Base-by-base conservation (phyloP, 768 basidiomycete species). In the Neoboletus magnificus region DNA sequence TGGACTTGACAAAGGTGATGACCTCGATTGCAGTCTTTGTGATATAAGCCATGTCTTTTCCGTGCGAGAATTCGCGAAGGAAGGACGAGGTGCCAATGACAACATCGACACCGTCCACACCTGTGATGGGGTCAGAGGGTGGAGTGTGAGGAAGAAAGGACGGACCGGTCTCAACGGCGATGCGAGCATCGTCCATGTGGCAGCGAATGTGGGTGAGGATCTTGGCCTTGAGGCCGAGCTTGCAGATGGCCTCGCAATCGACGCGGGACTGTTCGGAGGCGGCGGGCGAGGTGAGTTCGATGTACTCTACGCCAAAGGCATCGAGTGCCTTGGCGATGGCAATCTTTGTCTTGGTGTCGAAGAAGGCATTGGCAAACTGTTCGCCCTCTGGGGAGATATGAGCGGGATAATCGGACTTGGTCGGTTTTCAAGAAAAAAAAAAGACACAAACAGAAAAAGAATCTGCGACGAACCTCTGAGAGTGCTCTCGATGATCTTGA, bases 21-120 rank as follows among this genome's bases (percentile, higher is more conserved):
- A 99, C 97, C 73, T 98, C 95, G 66, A 98, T 93, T 57, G 96
- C 96, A 37, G 93, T 90, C 77, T 95, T 98, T 79, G 96, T 96
- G 78, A 99, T 99, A 78, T 97, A 99, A 44, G 92, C 78, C 93
- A 99, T 99, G 74, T 98, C 97, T 84, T 98, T 99, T 68, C 97
- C 97, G 73, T 99, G 97, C 27, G 96, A 98, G 83, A 98, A 97
- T 77, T 99, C 95, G 65, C 96, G 89, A 48, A 98, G 86, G 89
- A 97, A 99, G 40, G 95, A 98, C 11, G 95, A 98, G 10, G 97
- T 98, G 35, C 97, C 96, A 61, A 99, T 98, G 73, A 98, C 97
- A 63, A 98, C 93, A 72, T 98, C 96, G 58, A 98, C 97, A 72
- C 97, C 97, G 69, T 98, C 94, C 42, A 99, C 96, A 70, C 94